Percentiles rank a stretch among this genome's conserved stretches.
Conservation (phyloP, 2,329 filamentous ascomycete genomes). For the Diplodia seriata region DNA sequence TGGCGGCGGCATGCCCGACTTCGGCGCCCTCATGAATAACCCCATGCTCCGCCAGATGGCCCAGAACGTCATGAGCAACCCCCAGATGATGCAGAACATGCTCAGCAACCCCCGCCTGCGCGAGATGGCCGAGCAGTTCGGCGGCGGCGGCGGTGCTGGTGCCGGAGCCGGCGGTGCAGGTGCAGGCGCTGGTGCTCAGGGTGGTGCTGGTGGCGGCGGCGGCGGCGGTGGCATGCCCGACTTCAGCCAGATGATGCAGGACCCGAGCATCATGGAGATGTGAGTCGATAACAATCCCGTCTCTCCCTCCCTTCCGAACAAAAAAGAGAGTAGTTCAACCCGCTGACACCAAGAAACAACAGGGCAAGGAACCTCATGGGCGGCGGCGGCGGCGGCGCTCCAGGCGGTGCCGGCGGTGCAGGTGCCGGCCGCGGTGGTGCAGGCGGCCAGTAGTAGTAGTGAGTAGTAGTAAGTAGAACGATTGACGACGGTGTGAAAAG, state of each 20-base stretch:
- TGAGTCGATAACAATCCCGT: conserved; percentile 59
- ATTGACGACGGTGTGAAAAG: neutral
- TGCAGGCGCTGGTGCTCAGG: conserved; percentile 43
- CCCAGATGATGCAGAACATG: conserved; percentile 85
- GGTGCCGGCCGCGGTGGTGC: conserved; percentile 25
- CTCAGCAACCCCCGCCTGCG: conserved; percentile 92
- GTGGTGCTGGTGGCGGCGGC: conserved; percentile 41
- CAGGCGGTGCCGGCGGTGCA: neutral
- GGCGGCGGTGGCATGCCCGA: conserved; percentile 87
- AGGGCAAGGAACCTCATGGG: conserved; percentile 75
- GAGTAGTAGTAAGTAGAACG: too few relatives aligned
- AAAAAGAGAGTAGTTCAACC: too few relatives aligned
- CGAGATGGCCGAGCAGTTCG: conserved; percentile 85
- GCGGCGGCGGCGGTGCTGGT: conserved; percentile 54
- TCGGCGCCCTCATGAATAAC: conserved; percentile 89
- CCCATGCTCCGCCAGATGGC: conserved; percentile 99
- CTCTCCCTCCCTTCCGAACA: too few relatives aligned
- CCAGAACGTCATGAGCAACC: conserved; percentile 96
- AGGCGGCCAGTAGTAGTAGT: conserved; percentile 19
- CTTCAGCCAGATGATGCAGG: conserved; percentile 83
- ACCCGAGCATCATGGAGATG: conserved; percentile 92
- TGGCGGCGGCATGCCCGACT: conserved; percentile 83
- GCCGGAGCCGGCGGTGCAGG: conserved; percentile 43
- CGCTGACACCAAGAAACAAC: conserved; percentile 17
- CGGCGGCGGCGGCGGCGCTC: conserved; percentile 46